phyloP scores from a whole-genome alignment of 179 eudicot species.

The Beta corolliflora region DNA sequence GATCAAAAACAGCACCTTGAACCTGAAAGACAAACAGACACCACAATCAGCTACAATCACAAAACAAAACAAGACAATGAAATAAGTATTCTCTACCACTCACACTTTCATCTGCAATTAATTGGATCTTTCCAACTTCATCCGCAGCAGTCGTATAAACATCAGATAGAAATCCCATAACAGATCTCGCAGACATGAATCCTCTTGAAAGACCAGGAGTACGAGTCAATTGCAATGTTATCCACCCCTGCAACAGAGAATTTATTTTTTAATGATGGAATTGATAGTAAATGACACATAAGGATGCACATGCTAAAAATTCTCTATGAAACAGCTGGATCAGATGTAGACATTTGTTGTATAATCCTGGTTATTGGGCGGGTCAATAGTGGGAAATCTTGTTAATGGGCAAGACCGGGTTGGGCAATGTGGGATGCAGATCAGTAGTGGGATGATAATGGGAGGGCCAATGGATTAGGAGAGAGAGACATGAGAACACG shows the following conservation, averaged over 20 bases:
- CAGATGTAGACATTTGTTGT: background rate
- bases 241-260: constrained; percentile 68
- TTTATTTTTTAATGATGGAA: constrained; percentile 4
- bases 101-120: constrained; percentile 85
- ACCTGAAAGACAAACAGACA: constrained; percentile 44
- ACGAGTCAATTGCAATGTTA: constrained; percentile 85
- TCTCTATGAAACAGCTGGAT: background rate
- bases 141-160: constrained; percentile 86
- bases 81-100: constrained; percentile 5
- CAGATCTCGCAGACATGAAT: constrained; percentile 81
- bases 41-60: constrained; percentile 10
- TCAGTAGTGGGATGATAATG: too few species aligned
- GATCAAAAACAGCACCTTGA: constrained; percentile 96
- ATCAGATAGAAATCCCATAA: constrained; percentile 84
- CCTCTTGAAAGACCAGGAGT: constrained; percentile 63
- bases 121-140: constrained; percentile 84
- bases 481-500: too few species aligned
- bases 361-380: too few species aligned
- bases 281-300: too few species aligned
- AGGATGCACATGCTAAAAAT: too few species aligned
- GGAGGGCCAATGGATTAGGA: too few species aligned
- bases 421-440: too few species aligned
- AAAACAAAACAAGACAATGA: background rate
- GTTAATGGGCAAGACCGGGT: too few species aligned
- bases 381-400: too few species aligned